These are phyloP conservation scores for Penicillium verrucosum DNA, from an alignment of 2,329 filamentous ascomycete genomes.

Conservation along the genomic window DNA sequence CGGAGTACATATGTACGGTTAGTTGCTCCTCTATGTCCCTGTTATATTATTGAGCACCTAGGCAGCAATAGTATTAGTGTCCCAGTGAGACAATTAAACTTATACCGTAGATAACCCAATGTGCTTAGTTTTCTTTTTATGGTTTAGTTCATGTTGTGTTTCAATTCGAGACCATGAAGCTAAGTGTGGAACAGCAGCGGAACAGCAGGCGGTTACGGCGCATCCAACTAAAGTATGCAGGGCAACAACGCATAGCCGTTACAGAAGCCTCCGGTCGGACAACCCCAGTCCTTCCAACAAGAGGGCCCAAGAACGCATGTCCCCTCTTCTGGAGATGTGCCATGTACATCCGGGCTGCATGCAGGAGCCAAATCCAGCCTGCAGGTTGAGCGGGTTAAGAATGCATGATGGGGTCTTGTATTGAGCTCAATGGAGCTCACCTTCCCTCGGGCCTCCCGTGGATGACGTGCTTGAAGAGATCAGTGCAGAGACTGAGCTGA, in stretches of 20 bases:
- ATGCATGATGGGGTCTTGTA: conserved; percentile 15
- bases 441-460: not conserved
- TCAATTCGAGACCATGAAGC: not conserved
- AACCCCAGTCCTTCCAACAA: not conserved
- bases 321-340: not conserved
- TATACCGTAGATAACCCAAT: not conserved
- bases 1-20: not conserved
- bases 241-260: conserved; percentile 23
- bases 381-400: not conserved
- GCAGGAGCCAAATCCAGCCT: not conserved
- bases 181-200: not conserved
- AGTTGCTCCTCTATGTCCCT: not conserved
- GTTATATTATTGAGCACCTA: not conserved
- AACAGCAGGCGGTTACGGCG: conserved; percentile 23
- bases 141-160: not conserved
- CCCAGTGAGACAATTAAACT: not conserved
- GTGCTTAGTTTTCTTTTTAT: not conserved
- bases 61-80: conserved; percentile 1
- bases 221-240: conserved; percentile 23
- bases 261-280: conserved; percentile 2
- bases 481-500: not conserved
- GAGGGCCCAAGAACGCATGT: not conserved
- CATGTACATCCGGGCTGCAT: conserved; percentile 6
- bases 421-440: not conserved
- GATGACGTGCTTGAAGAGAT: conserved; percentile 17